Base-by-base conservation (phyloP, 306 rosid species). In the Ormosia semicastrata region DNA sequence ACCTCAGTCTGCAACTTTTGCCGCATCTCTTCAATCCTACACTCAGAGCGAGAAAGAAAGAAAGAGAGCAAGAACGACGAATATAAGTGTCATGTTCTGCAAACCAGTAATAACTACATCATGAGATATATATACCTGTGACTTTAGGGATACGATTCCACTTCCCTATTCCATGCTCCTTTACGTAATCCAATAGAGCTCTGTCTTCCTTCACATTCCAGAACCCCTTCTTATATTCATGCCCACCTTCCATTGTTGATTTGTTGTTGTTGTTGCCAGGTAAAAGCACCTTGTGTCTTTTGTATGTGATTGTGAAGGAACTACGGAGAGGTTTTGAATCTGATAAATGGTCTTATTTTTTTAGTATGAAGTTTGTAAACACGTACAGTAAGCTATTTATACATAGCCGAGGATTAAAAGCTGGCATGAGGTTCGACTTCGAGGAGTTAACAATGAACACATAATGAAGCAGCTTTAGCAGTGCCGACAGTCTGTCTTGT, bases 1-100 rank as follows among this genome's bases (percentile, higher is more conserved):
- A 90, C 79, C 94, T 85, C 29, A 91, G 24, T 63, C 92, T 85
- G 78, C 92, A 91, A 86, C 91, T 91, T 77, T 89, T 91, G 18
- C 91, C 92, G 9, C 91, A 73, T 68, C 92, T 87, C 87, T 80
- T 89, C 92, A 91, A 84, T 10, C 87, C 92, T 90, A 44, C 63
- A 76, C 33, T 18, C 6, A 43, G 1, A 46, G 30, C 13, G 15
- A 7, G 56, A 34, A 34, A 0, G 37, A 63, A 36, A 18, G 33
- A 2, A 56, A 56, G n/a, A n/a, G n/a, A n/a, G 4, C 11, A 13
- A 56, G 32, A 56, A 15, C 2, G 5, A 17, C 3, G 30, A 30
- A 24, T 24, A 24, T 24, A 24, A 24, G 24, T 24, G 24, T 24
- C 24, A 24, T 24, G 24, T 24, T 24, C 24, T 24, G 24, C 24